phyloP scores from a whole-genome alignment of 805 yeast genomes.

The Wickerhamiella domercqiae region DNA sequence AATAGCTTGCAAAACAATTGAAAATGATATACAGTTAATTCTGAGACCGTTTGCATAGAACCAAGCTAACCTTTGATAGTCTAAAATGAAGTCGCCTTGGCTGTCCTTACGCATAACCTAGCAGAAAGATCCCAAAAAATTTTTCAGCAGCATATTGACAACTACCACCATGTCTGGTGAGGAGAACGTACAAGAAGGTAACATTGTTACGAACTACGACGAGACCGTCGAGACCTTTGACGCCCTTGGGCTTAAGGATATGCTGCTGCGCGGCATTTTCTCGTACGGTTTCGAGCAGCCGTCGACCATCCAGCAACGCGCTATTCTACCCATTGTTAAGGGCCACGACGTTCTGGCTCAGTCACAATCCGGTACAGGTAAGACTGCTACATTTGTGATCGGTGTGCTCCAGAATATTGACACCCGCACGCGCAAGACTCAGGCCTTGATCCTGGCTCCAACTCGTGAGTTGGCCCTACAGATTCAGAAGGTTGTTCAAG shows the following conservation, averaged over 20 bases:
- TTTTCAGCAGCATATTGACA: not conserved
- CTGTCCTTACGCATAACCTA: too few species aligned
- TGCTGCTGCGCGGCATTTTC: conserved; percentile 44
- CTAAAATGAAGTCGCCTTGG: too few species aligned
- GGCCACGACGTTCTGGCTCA: conserved; percentile 90
- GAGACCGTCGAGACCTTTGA: conserved; percentile 66
- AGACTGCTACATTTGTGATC: conserved; percentile 78
- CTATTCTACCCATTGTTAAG: conserved; percentile 83
- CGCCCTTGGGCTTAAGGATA: conserved; percentile 57
- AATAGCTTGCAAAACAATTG: too few species aligned
- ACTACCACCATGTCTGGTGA: conserved; percentile 20
- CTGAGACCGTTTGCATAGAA: too few species aligned
- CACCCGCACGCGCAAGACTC: conserved; percentile 55
- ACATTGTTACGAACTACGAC: conserved; percentile 92
- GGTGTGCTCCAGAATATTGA: conserved; percentile 48
- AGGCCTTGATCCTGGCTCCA: conserved; percentile 90
- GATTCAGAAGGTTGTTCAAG: conserved; percentile 83
- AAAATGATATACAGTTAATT: too few species aligned
- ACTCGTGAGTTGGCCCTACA: conserved; percentile 95
- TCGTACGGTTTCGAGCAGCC: conserved; percentile 93
- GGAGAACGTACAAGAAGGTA: conserved; percentile 24
- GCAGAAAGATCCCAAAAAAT: not conserved
- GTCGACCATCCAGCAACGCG: conserved; percentile 95
- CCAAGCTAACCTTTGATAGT: too few species aligned
- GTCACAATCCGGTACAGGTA: conserved; percentile 84